Base-by-base conservation (phyloP, 192 early-diverging fungal species). In the Oehlia diaphana region DNA sequence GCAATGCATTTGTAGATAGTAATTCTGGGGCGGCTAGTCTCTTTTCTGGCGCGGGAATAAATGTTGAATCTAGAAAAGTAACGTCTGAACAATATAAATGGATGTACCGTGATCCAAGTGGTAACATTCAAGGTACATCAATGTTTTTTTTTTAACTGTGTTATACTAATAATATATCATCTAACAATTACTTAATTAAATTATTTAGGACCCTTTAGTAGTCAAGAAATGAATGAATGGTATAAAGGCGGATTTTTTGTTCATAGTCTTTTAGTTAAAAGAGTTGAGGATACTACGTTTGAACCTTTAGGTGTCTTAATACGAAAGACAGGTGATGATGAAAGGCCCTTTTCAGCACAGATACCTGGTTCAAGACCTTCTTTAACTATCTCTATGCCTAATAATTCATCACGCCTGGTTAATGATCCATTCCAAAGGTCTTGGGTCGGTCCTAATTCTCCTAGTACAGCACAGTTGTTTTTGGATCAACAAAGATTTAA, bases 141-240 rank as follows among this genome's bases (percentile, higher is more conserved):
- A 39, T 39, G 0, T 26, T 26, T 26, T 26, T 39, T 39, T 39
- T 39, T 39, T 39, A 39, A 7, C 37, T 39, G 26, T 39, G 3
- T 39, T 39, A 7, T 39, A 39, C 37, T 39, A 4, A 7, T 70
- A n/a, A 63, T 37, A 5, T 63, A 0, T 7, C 65, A 37, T 63
- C 47, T 28, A 26, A 64, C 8, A 28, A 39, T 39, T 39, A 39
- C 14, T 62, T 23, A 2, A 35, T 9, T 28, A 50, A 28, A 63
- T 64, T n/a, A 63, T 31, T 42, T 37, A 79, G 77, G 77, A 2
- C 96, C 97, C 31, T 99, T 98, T 81, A 84, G 89, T 12, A 89
- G 93, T 21, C 83, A 92, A 14, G 93, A 96, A 68, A 99, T 99
- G 97, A 95, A 99, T 64, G 96, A 95, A 58, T 99, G 97, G 97